Evolutionary conservation across 1,284 basidiomycete species (phyloP).

Genomic region (Meira nashicola): DNA sequence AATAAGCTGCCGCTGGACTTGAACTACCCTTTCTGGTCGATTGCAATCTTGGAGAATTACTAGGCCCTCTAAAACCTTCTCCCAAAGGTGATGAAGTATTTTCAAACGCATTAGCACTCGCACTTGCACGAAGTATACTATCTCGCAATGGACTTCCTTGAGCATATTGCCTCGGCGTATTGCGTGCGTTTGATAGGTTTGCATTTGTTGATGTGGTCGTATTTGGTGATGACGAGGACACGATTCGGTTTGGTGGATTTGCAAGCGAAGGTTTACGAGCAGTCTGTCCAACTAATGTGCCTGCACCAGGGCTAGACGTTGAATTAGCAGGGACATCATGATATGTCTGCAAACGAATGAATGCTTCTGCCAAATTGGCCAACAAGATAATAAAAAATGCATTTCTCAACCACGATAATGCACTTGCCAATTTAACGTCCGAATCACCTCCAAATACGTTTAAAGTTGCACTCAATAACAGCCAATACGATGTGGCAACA

Average conservation of each 20-base stretch:
- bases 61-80: constrained; percentile 1
- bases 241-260: constrained; percentile 3
- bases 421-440: not conserved
- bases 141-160: constrained; percentile 10
- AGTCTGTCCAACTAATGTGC: not conserved
- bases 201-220: not conserved
- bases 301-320: not conserved
- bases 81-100: not conserved
- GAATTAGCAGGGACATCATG: not conserved
- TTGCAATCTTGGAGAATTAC: constrained; percentile 1
- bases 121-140: constrained; percentile 5
- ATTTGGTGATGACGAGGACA: not conserved
- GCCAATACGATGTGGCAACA: not conserved
- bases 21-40: not conserved
- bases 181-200: not conserved
- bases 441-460: constrained; percentile 2
- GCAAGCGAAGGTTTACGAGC: constrained; percentile 7
- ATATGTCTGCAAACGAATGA: not conserved
- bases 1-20: constrained; percentile 3
- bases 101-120: not conserved
- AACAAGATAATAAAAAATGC: not conserved
- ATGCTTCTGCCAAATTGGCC: constrained; percentile 4
- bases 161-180: constrained; percentile 1
- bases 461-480: constrained; percentile 1
- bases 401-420: constrained; percentile 1